Evolutionary conservation across 1,139 yeast species (phyloP).

Genomic region (Lodderomyces beijingensis): DNA sequence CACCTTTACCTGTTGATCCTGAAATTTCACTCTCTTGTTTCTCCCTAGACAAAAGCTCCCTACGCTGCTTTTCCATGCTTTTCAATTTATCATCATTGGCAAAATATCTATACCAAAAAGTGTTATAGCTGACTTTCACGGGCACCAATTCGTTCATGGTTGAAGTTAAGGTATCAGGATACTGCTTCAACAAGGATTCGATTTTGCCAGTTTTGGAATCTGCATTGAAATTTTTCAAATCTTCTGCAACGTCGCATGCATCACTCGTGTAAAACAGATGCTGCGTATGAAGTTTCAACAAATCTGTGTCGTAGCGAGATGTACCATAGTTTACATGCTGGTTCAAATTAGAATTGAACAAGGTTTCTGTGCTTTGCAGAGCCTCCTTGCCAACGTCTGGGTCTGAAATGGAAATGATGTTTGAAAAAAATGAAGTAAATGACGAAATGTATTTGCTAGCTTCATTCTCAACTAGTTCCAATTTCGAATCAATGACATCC

Average conservation of each 20-base stretch:
- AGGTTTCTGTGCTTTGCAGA: slow-evolving; percentile 16
- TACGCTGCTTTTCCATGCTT: slow-evolving; percentile 64
- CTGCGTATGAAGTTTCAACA: slow-evolving; percentile 38
- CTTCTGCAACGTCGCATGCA: slow-evolving; percentile 15
- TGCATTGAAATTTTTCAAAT: slow-evolving; percentile 32
- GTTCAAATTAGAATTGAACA: slow-evolving; percentile 19
- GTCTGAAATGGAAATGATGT: slow-evolving; percentile 38
- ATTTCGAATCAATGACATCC: slow-evolving; percentile 61
- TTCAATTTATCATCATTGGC: slow-evolving; percentile 51
- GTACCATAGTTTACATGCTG: slow-evolving; percentile 34
- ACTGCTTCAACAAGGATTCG: slow-evolving; percentile 40
- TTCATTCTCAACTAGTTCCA: slow-evolving; percentile 61
- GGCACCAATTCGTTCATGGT: slow-evolving; percentile 71
- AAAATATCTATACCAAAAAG: slow-evolving; percentile 78
- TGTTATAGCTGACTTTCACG: slow-evolving; percentile 48
- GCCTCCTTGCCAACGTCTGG: slow-evolving; percentile 9
- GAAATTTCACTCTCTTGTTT: too few species aligned
- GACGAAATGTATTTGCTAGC: slow-evolving; percentile 58
- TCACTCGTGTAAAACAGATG: slow-evolving; percentile 16
- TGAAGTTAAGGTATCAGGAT: slow-evolving; percentile 48
- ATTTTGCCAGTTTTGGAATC: slow-evolving; percentile 53
- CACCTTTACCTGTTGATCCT: too few species aligned
- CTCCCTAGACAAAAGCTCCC: slow-evolving; percentile 45
- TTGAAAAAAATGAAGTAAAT: slow-evolving; percentile 56
- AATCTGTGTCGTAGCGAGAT: slow-evolving; percentile 38